A percentile compares a stretch with the other conserved stretches of the same genome.
phyloP scores from a whole-genome alignment of 1,139 yeast species.

The Yamadazyma oceani region DNA sequence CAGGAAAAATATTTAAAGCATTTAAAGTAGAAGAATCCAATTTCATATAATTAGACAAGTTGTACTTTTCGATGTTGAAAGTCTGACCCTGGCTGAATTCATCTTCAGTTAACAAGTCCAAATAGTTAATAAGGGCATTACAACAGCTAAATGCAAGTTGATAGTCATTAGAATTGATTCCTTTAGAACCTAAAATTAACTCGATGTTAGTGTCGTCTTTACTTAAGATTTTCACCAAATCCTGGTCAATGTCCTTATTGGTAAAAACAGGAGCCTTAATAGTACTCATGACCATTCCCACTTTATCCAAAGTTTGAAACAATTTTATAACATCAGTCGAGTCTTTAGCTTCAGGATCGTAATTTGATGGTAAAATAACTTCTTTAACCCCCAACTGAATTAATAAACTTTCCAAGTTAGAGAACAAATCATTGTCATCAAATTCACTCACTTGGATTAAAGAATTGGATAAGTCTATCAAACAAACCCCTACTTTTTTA shows the following conservation, averaged over 20 bases:
- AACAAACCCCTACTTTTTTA: conserved; percentile 72
- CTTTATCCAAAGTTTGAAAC: conserved; percentile 63
- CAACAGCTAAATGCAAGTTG: conserved; percentile 46
- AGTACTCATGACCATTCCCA: conserved; percentile 70
- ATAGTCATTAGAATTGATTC: conserved; percentile 39
- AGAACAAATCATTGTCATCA: conserved; percentile 80
- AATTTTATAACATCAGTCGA: conserved; percentile 46
- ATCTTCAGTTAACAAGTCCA: conserved; percentile 56
- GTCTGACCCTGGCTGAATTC: conserved; percentile 26
- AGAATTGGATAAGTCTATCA: conserved; percentile 70
- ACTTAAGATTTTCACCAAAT: conserved; percentile 62
- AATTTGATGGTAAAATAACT: conserved; percentile 58
- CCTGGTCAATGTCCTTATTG: conserved; percentile 68
- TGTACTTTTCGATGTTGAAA: conserved; percentile 62
- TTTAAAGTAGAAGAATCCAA: conserved; percentile 86
- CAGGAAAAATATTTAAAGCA: conserved; percentile 84
- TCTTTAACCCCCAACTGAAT: conserved; percentile 91
- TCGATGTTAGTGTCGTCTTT: conserved; percentile 37
- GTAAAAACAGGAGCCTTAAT: conserved; percentile 57
- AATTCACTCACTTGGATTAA: conserved; percentile 76
- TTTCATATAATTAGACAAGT: conserved; percentile 76
- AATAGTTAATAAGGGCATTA: conserved; percentile 63
- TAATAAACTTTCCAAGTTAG: conserved; percentile 80
- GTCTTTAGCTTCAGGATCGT: conserved; percentile 32
- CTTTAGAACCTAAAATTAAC: conserved; percentile 60